A percentile compares a stretch with the other conserved stretches of the same genome.
These are phyloP conservation scores for Stentor coeruleus DNA, from an alignment of 73 alveolate genomes.

Conservation along the genomic window DNA sequence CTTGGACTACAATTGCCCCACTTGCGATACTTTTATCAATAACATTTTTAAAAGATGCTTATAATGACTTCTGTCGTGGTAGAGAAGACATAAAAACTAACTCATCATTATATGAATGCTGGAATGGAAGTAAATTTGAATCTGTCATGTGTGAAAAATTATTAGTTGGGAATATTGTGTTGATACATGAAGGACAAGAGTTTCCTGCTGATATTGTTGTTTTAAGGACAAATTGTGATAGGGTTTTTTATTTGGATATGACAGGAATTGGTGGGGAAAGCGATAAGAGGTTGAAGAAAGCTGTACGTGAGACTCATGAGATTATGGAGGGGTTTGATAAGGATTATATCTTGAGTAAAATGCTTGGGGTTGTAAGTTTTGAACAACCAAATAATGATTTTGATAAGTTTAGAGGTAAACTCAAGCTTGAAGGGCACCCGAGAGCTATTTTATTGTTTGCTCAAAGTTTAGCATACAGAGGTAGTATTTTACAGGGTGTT, in stretches of 20 bases:
- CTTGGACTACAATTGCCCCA: slow-evolving; percentile 76
- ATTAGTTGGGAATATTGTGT: not conserved
- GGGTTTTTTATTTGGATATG: not conserved
- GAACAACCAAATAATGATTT: not conserved
- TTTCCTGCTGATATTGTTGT: slow-evolving; percentile 17
- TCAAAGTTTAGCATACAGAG: not conserved
- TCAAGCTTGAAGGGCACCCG: not conserved
- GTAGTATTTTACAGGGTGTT: not conserved
- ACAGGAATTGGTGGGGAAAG: not conserved
- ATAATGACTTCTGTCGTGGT: slow-evolving; percentile 8
- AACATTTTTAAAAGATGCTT: slow-evolving; percentile 39
- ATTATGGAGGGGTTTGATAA: not conserved
- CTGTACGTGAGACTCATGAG: not conserved
- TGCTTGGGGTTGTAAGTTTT: not conserved
- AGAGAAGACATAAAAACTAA: slow-evolving; percentile 9
- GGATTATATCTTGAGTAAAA: too few relatives aligned
- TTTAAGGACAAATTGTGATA: too few relatives aligned
- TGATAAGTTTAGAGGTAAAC: not conserved
- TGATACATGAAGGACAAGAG: not conserved
- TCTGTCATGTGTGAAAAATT: not conserved
- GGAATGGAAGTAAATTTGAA: not conserved
- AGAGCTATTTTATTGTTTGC: not conserved
- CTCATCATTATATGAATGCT: not conserved
- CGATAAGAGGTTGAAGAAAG: not conserved
- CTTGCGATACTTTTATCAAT: slow-evolving; percentile 66